phyloP scores from a whole-genome alignment of 768 basidiomycete species.

The Rhodotorula paludigena region DNA sequence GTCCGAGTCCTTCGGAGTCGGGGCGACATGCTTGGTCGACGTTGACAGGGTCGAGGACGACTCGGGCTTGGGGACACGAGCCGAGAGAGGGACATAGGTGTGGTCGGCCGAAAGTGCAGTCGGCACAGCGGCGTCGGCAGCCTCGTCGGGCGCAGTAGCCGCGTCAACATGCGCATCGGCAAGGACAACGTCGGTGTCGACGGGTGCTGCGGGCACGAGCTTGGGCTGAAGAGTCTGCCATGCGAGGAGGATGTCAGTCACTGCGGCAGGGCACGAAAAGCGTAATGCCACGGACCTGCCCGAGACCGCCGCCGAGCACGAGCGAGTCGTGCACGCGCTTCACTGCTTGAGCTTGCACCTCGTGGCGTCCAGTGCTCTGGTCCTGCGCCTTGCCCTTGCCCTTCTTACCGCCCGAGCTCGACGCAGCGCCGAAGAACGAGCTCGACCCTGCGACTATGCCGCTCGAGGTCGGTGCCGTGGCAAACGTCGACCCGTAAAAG shows the following conservation, averaged over 20 bases:
- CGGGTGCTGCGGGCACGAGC: neutral
- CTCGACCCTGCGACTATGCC: neutral
- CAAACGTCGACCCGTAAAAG: neutral
- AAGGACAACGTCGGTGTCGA: neutral
- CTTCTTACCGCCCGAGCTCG: neutral
- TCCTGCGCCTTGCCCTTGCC: conserved; percentile 8
- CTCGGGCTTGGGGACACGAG: conserved; percentile 10
- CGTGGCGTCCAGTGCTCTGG: neutral
- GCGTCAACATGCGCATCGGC: conserved; percentile 4
- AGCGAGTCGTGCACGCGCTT: conserved; percentile 26
- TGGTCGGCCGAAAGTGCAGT: conserved; percentile 15
- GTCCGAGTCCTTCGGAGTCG: conserved; percentile 22
- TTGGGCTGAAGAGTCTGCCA: neutral
- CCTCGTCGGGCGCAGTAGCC: neutral
- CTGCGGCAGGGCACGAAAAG: conserved; percentile 1
- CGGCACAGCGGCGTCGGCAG: neutral
- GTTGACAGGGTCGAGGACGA: neutral
- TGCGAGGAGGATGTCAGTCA: neutral
- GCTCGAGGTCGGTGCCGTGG: neutral
- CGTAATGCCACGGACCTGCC: conserved; percentile 11
- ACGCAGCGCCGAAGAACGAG: conserved; percentile 20
- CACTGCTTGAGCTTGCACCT: conserved; percentile 13
- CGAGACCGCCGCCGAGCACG: conserved; percentile 34
- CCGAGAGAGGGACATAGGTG: conserved; percentile 33
- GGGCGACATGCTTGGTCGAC: neutral